Evolutionary conservation across 2,329 filamentous ascomycete species (phyloP).

Genomic region (Pleurostoma richardsiae): DNA sequence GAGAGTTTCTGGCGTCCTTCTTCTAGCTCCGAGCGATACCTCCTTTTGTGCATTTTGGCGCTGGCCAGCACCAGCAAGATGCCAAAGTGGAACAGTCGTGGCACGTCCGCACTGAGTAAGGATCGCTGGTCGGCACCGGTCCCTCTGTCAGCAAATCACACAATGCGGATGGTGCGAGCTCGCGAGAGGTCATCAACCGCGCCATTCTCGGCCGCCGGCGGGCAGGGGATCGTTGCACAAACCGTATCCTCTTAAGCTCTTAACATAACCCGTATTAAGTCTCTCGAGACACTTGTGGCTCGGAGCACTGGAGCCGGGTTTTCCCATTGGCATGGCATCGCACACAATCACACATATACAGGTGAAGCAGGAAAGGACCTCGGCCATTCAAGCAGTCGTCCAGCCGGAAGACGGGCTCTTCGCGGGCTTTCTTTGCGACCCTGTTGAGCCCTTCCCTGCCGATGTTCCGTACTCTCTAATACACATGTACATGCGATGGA

Average conservation of each 20-base stretch:
- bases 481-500: no score
- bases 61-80: no score
- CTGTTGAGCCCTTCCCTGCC: no score
- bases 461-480: no score
- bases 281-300: background rate
- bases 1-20: no score
- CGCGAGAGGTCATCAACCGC: no score
- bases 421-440: no score
- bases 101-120: background rate
- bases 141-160: background rate
- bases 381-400: background rate
- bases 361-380: background rate
- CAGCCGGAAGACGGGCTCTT: no score
- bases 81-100: no score
- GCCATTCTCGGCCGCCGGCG: background rate
- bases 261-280: background rate
- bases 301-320: background rate
- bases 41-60: no score
- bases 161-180: background rate
- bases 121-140: background rate
- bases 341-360: background rate
- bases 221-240: background rate
- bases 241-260: background rate
- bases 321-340: background rate
- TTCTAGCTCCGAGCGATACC: no score